Evolutionary conservation across 768 basidiomycete species (phyloP), one percentile per base, ranked within the genome.

Genomic region (Rubroboletus satanas): DNA sequence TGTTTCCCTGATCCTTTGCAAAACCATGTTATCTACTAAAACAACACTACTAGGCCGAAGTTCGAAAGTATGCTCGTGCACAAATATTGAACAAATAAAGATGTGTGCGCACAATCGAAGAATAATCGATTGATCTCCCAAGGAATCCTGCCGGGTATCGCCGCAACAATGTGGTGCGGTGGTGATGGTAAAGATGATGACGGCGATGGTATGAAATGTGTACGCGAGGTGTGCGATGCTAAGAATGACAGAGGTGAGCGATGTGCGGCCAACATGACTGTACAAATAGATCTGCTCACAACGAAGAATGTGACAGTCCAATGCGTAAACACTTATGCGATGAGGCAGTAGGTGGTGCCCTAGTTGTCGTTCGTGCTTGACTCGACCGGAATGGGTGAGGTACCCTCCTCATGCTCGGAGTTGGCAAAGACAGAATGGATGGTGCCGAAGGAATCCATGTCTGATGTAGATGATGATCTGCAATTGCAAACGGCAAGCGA

Each of bases 381-480:
- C 4, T 66, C 58, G 10, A 58, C 57, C 7, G 64, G 66, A n/a
- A 45, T 43, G 15, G 65, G 57, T 2, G 54, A 43, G 11, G 18
- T 56, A 14, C 14, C 43, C 35, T 66, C 58, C 9, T 52, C 52
- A 0, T 45, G 15, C 29, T 52, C 44, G 5, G 54, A 36, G 42
- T n/a, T 44, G 33, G 47, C 36, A 12, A 69, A 57, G 45, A 62
- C 21, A 5, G 64, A 59, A 28, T 60, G 37, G 45, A 59, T 31
- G n/a, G 52, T 45, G 50, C 4, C 58, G 50, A 67, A 62, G 29
- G 58, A 52, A 45, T 67, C 67, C 66, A 67, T 67, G 10, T 52
- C 54, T 45, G 52, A 44, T 37, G 41, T 3, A 12, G 58, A 37
- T 36, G 51, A 32, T 1, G 14, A 43, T 38, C 1, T 29, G 29